These are phyloP conservation scores for Avena eriantha DNA, from an alignment of 176 grass and related monocot genomes.

Conservation along the genomic window DNA sequence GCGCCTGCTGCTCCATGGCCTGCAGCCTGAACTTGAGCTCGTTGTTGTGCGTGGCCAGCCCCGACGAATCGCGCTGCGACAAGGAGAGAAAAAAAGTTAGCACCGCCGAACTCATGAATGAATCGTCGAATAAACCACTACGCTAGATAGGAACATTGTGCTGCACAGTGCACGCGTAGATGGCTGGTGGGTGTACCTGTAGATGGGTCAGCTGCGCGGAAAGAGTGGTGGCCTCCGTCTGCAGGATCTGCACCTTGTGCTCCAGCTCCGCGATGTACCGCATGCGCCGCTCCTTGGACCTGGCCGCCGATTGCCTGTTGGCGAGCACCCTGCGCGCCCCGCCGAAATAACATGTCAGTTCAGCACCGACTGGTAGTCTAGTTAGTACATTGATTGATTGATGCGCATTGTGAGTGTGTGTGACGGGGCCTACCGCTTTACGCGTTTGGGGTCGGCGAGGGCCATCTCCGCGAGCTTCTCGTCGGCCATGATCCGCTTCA, in stretches of 20 bases:
- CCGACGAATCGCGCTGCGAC: slow-evolving; percentile 69
- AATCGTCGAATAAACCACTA: background rate
- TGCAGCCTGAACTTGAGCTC: slow-evolving; percentile 96
- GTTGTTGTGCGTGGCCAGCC: slow-evolving; percentile 74
- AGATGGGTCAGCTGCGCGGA: slow-evolving; percentile 87
- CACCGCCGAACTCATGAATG: background rate
- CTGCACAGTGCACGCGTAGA: background rate
- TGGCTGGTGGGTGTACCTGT: slow-evolving; percentile 51
- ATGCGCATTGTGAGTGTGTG: background rate
- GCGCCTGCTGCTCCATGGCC: slow-evolving; percentile 96
- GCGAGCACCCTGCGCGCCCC: slow-evolving; percentile 72
- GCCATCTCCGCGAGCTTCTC: slow-evolving; percentile 99
- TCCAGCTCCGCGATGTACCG: slow-evolving; percentile 92
- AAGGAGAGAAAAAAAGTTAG: background rate
- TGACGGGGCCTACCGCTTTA: slow-evolving; percentile 63
- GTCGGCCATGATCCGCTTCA: slow-evolving; percentile 97
- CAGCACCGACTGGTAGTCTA: background rate
- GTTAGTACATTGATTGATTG: background rate
- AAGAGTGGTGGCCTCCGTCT: slow-evolving; percentile 78
- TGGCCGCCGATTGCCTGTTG: slow-evolving; percentile 92
- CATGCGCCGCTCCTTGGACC: slow-evolving; percentile 95
- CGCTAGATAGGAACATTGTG: background rate
- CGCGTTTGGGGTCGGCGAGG: slow-evolving; percentile 88
- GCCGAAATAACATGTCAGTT: background rate
- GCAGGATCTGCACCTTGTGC: slow-evolving; percentile 93